phyloP scores from a whole-genome alignment of 2,329 filamentous ascomycete species.

The Fusarium sp. region DNA sequence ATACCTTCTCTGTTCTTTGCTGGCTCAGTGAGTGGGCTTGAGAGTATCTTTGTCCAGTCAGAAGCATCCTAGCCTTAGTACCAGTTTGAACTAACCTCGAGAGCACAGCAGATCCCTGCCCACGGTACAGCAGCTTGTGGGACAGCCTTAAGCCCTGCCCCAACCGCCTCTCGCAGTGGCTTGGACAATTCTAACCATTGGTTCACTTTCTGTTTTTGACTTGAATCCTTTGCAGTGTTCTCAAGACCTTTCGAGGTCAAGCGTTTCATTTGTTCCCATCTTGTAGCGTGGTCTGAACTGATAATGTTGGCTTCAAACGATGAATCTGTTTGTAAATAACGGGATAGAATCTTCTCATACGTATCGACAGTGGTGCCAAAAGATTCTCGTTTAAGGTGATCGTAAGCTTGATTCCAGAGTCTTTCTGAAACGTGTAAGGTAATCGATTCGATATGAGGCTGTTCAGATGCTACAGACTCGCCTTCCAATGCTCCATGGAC shows the following conservation, averaged over 20 bases:
- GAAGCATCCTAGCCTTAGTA: no score
- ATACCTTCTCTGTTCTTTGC: neutral
- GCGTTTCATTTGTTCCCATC: neutral
- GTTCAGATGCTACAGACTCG: neutral
- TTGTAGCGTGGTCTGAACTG: neutral
- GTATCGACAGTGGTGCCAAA: neutral
- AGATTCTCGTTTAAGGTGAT: neutral
- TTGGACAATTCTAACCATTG: neutral
- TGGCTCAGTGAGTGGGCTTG: neutral
- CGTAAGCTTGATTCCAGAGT: neutral
- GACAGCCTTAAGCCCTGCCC: neutral
- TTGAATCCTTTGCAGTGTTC: neutral
- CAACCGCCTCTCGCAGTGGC: neutral
- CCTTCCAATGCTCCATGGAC: neutral
- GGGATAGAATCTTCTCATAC: neutral
- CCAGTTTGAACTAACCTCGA: neutral
- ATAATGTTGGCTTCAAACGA: neutral
- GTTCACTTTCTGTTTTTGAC: neutral
- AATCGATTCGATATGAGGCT: neutral
- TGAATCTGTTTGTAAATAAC: neutral
- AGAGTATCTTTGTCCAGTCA: no score
- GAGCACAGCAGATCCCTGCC: neutral
- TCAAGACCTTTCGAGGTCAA: neutral
- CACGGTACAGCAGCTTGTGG: neutral
- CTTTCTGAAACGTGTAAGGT: neutral